Base-by-base conservation (phyloP, 306 rosid genomes). In the Acacia acuminata region DNA sequence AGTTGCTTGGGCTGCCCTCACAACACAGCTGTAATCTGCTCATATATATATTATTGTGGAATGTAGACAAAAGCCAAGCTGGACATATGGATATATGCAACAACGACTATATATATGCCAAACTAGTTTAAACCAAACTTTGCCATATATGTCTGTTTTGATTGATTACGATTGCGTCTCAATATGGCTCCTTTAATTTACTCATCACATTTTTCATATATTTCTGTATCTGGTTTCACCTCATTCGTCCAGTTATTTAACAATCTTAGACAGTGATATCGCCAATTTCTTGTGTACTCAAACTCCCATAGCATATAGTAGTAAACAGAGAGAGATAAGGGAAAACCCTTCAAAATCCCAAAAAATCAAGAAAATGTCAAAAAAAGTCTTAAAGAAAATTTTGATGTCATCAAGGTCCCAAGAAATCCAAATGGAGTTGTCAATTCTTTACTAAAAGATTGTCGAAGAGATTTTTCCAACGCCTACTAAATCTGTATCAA, bases 11-110 rank as follows among this genome's bases (percentile, higher is more conserved):
- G 45, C 13, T 69, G 73, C 8, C 73, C n/a, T 56, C 5, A n/a
- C 73, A 36, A n/a, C 73, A 38, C 73, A 69, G 73, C 73, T 69
- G 73, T 40, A n/a, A 10, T 69, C 73, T 69, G 7, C 50, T 69
- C 10, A 20, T 40, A 69, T 8, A 16, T 19, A n/a, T n/a, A 56
- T 56, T 20, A 7, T 43, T 2, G 11, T 9, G 47, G 47, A 8
- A 10, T 43, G 30, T 1, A 1, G 73, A 69, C 73, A 69, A 69
- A 69, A 69, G 44, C 15, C 30, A 36, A 19, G 50, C 73, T 38
- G 71, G 8, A 5, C 20, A 16, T 50, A 15, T 50, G 56, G n/a
- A 3, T 50, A 6, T 50, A 63, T 63, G 4, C 36, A 63, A 25
- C 38, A 65, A 34, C 43, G 38, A 34, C 44, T 22, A 64, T 15